These are phyloP conservation scores for Cystofilobasidium macerans DNA, from an alignment of 768 basidiomycete genomes.

Conservation along the genomic window DNA sequence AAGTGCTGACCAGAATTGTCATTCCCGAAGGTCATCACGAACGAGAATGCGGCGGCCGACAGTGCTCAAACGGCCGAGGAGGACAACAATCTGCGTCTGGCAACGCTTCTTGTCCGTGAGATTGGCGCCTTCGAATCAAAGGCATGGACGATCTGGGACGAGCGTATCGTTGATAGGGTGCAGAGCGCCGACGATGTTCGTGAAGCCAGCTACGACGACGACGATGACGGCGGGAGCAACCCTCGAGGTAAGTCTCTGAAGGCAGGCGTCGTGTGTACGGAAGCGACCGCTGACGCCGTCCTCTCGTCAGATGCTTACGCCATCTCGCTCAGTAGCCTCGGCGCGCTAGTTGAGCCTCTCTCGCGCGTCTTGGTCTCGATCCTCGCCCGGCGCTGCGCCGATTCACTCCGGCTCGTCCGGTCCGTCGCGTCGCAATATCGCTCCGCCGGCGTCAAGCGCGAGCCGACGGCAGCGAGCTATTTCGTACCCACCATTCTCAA, in stretches of 20 bases:
- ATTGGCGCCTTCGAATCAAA: constrained; percentile 50
- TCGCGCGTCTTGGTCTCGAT: constrained; percentile 55
- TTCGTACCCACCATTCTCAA: constrained; percentile 72
- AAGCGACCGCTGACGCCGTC: too few relatives aligned
- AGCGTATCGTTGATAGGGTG: constrained; percentile 32
- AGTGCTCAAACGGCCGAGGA: constrained; percentile 48
- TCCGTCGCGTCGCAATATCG: constrained; percentile 84
- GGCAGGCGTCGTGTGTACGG: too few relatives aligned
- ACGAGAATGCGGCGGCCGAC: constrained; percentile 7
- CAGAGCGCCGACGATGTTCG: too few relatives aligned
- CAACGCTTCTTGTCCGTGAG: constrained; percentile 58
- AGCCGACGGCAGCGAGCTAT: constrained; percentile 64
- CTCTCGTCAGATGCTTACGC: constrained; percentile 40
- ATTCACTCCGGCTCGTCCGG: constrained; percentile 69
- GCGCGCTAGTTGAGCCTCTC: constrained; percentile 46
- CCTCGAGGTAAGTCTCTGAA: too few relatives aligned
- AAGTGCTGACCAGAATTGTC: too few relatives aligned
- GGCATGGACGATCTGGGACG: constrained; percentile 53
- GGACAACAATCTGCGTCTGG: constrained; percentile 48
- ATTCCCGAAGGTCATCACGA: neutral
- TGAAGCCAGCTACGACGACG: too few relatives aligned
- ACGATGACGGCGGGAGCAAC: constrained; percentile 27
- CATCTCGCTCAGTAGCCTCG: constrained; percentile 46
- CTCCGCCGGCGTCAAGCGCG: constrained; percentile 63
- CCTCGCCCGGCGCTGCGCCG: constrained; percentile 68